Evolutionary conservation across 176 grass and related monocot species (phyloP).

Genomic region (Aegilops sharonensis): DNA sequence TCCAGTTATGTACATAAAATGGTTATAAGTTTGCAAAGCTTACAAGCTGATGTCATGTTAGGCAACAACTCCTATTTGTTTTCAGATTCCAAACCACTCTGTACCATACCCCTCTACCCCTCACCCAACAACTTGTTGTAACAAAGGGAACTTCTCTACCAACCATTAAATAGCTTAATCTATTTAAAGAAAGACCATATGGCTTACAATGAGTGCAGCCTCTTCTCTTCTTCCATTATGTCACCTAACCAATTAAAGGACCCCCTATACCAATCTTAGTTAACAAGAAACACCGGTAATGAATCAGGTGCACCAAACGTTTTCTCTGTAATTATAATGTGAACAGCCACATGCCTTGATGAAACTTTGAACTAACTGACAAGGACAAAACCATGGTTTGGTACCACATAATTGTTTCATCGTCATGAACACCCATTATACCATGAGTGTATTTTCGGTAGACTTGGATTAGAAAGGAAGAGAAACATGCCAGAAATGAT

Average conservation of each 20-base stretch:
- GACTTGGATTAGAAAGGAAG: not conserved
- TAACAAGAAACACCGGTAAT: slow-evolving; percentile 41
- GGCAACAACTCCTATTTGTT: slow-evolving; percentile 29
- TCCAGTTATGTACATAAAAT: not conserved
- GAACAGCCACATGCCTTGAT: slow-evolving; percentile 35
- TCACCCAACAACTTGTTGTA: slow-evolving; percentile 41
- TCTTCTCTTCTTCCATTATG: slow-evolving; percentile 23
- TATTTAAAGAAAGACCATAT: slow-evolving; percentile 31
- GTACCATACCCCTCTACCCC: not conserved
- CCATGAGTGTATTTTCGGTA: not conserved
- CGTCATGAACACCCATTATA: not conserved
- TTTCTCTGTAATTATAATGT: slow-evolving; percentile 11
- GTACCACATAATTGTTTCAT: not conserved
- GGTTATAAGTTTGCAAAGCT: slow-evolving; percentile 11
- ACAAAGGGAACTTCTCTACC: slow-evolving; percentile 23
- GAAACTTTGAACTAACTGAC: slow-evolving; percentile 18
- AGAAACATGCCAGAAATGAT: slow-evolving; percentile 3
- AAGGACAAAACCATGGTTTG: slow-evolving; percentile 1
- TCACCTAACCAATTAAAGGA: slow-evolving; percentile 41
- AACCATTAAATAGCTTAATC: slow-evolving; percentile 27
- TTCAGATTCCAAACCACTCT: slow-evolving; percentile 17
- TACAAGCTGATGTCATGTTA: not conserved
- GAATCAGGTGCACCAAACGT: slow-evolving; percentile 35
- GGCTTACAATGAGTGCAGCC: slow-evolving; percentile 8
- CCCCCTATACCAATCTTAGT: slow-evolving; percentile 38